Conservation (phyloP, 2,329 filamentous ascomycete species). For the Acrocalymma vagum region DNA sequence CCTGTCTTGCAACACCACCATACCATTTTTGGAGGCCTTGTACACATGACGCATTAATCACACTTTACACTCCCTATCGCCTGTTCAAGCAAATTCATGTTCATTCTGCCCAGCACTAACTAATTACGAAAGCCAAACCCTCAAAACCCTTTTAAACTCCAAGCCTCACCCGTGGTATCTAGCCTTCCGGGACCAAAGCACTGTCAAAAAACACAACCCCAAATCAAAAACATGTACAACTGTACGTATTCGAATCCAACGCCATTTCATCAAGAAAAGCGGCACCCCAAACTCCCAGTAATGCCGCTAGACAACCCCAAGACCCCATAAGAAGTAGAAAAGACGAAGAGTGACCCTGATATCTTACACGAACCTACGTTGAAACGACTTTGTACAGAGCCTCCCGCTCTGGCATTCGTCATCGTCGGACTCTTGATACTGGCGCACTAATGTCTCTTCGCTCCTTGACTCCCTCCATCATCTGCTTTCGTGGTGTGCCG, state of each 20-base stretch:
- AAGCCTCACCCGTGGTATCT: constrained; percentile 33
- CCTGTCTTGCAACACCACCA: too few relatives aligned
- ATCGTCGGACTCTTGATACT: constrained; percentile 37
- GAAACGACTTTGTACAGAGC: constrained; percentile 7
- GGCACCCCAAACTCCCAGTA: constrained; percentile 40
- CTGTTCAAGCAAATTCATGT: too few relatives aligned
- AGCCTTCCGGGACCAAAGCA: constrained; percentile 13
- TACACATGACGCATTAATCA: too few relatives aligned
- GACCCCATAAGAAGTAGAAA: neutral
- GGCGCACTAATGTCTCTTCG: constrained; percentile 59
- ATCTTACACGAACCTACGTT: too few relatives aligned
- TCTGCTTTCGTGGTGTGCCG: constrained; percentile 68
- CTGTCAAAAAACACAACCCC: constrained; percentile 5
- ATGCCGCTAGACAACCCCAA: constrained; percentile 33
- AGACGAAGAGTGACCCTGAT: too few relatives aligned
- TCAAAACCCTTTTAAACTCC: constrained; percentile 6
- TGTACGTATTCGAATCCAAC: constrained; percentile 15
- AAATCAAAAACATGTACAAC: too few relatives aligned
- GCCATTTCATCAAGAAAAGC: constrained; percentile 11
- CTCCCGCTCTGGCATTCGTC: constrained; percentile 13
- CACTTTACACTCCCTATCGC: too few relatives aligned
- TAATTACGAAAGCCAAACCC: too few relatives aligned
- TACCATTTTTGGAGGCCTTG: too few relatives aligned
- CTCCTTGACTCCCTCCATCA: constrained; percentile 59
- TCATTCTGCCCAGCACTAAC: too few relatives aligned